phyloP scores from a whole-genome alignment of 1,284 basidiomycete genomes.

The Pholiota adiposa region DNA sequence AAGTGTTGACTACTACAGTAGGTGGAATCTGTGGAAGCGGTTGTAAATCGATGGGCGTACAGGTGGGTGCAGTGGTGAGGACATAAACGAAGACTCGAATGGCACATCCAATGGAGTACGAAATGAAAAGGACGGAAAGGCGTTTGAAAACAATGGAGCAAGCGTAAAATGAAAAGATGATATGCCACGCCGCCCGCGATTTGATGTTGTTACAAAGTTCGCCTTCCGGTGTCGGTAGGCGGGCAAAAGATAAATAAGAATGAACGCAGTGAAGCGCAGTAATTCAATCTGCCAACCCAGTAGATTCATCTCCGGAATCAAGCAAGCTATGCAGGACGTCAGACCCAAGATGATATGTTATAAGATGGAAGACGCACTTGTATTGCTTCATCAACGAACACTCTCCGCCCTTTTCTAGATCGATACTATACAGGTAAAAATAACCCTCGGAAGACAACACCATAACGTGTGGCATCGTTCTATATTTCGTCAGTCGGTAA shows the following conservation, averaged over 20 bases:
- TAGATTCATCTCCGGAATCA: conserved; percentile 27
- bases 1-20: too few species aligned
- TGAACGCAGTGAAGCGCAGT: background rate
- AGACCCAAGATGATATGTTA: background rate
- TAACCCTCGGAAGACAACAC: conserved; percentile 95
- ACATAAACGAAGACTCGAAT: too few species aligned
- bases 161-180: too few species aligned
- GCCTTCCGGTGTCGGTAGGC: too few species aligned
- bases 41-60: too few species aligned
- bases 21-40: too few species aligned
- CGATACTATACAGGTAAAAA: conserved; percentile 96
- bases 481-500: conserved; percentile 34
- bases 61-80: too few species aligned
- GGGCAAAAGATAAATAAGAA: background rate
- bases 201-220: too few species aligned
- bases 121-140: too few species aligned
- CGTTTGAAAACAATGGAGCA: too few species aligned
- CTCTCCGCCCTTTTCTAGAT: conserved; percentile 95
- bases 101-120: too few species aligned
- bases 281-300: conserved; percentile 5
- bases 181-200: too few species aligned
- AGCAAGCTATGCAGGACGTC: conserved; percentile 29
- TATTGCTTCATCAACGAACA: conserved; percentile 95
- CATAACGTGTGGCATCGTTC: conserved; percentile 96
- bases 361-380: conserved; percentile 44